These are phyloP conservation scores for Schwanniomyces etchellsii DNA, from an alignment of 1,139 yeast genomes.

Conservation along the genomic window DNA sequence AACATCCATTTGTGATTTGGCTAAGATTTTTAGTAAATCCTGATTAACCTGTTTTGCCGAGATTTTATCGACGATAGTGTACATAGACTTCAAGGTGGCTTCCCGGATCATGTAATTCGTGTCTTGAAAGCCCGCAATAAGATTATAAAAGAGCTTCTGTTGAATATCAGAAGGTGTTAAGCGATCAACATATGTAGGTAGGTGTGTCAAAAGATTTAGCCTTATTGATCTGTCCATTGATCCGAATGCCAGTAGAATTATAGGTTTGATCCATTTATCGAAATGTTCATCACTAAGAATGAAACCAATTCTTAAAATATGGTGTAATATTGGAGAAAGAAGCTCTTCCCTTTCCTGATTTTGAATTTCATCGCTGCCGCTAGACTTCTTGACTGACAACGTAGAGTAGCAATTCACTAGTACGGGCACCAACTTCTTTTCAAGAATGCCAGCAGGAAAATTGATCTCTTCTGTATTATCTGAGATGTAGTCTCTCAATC, in stretches of 20 bases:
- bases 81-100: slow-evolving; percentile 70
- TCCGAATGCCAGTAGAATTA: slow-evolving; percentile 56
- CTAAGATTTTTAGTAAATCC: slow-evolving; percentile 73
- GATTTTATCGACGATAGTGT: slow-evolving; percentile 58
- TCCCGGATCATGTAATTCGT: slow-evolving; percentile 77
- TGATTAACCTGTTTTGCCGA: slow-evolving; percentile 81
- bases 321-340: slow-evolving; percentile 37
- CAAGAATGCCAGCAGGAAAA: slow-evolving; percentile 58
- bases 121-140: slow-evolving; percentile 79
- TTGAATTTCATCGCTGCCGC: slow-evolving; percentile 21
- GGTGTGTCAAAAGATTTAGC: slow-evolving; percentile 56
- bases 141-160: slow-evolving; percentile 59
- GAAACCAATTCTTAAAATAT: slow-evolving; percentile 41
- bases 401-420: slow-evolving; percentile 34
- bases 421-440: slow-evolving; percentile 64
- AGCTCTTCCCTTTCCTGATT: slow-evolving; percentile 27
- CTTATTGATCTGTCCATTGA: slow-evolving; percentile 75
- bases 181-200: slow-evolving; percentile 50
- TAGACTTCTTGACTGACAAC: slow-evolving; percentile 18
- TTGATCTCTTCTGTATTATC: slow-evolving; percentile 13
- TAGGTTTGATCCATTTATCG: slow-evolving; percentile 50
- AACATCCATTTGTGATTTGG: slow-evolving; percentile 83
- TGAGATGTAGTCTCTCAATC: slow-evolving; percentile 24
- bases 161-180: slow-evolving; percentile 61
- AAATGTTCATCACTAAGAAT: slow-evolving; percentile 36